phyloP scores from a whole-genome alignment of 441 rosid genomes.

The Gossypium armourianum region DNA sequence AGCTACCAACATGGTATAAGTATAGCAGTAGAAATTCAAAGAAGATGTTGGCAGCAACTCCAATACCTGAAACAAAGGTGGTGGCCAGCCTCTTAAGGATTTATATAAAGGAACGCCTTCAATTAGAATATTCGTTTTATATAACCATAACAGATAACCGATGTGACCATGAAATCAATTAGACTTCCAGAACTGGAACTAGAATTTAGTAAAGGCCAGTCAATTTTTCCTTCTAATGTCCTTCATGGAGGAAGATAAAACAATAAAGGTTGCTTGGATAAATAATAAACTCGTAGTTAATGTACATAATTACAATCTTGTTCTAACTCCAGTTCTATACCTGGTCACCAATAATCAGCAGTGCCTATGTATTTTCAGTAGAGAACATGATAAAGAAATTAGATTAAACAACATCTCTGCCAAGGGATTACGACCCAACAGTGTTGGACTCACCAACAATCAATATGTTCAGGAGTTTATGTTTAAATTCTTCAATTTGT shows the following conservation, averaged over 20 bases:
- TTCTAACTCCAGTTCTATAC: not conserved
- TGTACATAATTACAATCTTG: not conserved
- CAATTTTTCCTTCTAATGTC: not conserved
- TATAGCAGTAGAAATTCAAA: not conserved
- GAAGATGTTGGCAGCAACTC: not conserved
- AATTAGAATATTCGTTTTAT: not conserved
- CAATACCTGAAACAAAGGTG: not conserved
- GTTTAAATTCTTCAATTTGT: conserved; percentile 9
- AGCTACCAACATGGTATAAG: not conserved
- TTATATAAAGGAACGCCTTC: not conserved
- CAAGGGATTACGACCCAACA: not conserved
- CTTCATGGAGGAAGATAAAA: not conserved
- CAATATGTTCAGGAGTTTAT: not conserved
- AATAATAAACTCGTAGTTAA: not conserved
- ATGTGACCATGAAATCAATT: not conserved
- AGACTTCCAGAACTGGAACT: not conserved
- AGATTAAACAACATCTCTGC: not conserved
- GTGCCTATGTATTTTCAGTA: conserved; percentile 2
- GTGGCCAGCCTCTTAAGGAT: not conserved
- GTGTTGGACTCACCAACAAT: not conserved
- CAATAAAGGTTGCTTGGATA: not conserved
- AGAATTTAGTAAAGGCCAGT: not conserved
- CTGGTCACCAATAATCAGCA: not conserved
- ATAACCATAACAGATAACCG: not conserved
- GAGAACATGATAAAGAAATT: not conserved